Conservation (phyloP, 75 land plant species). For the Picea glauca region DNA sequence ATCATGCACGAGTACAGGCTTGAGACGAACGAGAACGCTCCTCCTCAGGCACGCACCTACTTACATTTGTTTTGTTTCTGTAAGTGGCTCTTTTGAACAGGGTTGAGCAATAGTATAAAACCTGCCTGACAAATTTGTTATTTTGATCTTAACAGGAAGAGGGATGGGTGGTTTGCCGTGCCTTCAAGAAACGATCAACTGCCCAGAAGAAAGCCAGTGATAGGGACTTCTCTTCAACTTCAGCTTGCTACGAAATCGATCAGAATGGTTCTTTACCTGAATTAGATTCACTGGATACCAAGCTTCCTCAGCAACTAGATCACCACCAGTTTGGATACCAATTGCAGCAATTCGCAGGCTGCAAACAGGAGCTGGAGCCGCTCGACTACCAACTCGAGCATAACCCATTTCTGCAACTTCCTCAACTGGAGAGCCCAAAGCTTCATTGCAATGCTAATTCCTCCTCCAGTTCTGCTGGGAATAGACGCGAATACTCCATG, state of each 20-base stretch:
- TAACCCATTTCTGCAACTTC: slow-evolving; percentile 32
- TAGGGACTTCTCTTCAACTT: slow-evolving; percentile 1
- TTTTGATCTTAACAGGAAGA: slow-evolving; percentile 27
- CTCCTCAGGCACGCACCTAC: too few relatives aligned
- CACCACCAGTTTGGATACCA: slow-evolving; percentile 7
- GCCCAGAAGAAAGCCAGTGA: neutral
- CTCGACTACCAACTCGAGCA: slow-evolving; percentile 13
- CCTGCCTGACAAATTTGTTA: too few relatives aligned
- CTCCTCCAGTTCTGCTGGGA: slow-evolving; percentile 2
- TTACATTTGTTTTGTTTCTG: too few relatives aligned
- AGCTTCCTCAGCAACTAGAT: neutral
- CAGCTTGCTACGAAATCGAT: slow-evolving; percentile 4
- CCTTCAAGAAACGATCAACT: slow-evolving; percentile 37
- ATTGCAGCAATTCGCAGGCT: neutral
- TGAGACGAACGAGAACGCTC: slow-evolving; percentile 31
- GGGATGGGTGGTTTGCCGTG: slow-evolving; percentile 57
- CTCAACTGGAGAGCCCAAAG: slow-evolving; percentile 61
- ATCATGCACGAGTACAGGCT: slow-evolving; percentile 65
- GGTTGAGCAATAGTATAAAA: too few relatives aligned
- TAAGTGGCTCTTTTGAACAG: too few relatives aligned
- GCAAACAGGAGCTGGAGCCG: slow-evolving; percentile 25
- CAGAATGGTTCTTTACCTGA: slow-evolving; percentile 6
- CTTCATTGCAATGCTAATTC: slow-evolving; percentile 7
- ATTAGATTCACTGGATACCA: slow-evolving; percentile 1
- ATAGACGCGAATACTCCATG: slow-evolving; percentile 3